Conservation (phyloP, 1,284 basidiomycete genomes). For the Apiotrichum brassicae region DNA sequence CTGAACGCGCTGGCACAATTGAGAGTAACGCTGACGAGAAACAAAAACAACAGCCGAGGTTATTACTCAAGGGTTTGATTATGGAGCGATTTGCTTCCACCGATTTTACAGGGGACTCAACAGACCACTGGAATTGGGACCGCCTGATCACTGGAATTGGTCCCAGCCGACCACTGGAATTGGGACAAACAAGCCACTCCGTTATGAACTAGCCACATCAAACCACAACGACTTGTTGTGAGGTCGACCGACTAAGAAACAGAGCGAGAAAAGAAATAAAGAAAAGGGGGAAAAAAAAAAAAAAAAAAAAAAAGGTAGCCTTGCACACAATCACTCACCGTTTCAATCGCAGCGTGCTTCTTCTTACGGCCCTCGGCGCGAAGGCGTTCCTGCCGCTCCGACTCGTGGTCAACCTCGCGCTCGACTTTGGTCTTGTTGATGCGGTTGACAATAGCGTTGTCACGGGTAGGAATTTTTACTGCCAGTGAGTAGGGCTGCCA, state of each 20-base stretch:
- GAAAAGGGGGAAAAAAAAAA: background rate
- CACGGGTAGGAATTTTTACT: constrained; percentile 73
- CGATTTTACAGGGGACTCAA: too few species aligned
- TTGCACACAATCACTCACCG: constrained; percentile 46
- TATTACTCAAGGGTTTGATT: background rate
- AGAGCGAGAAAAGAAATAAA: background rate
- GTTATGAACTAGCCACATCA: too few species aligned
- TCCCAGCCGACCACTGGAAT: too few species aligned
- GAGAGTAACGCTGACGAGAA: background rate
- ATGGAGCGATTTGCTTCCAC: too few species aligned
- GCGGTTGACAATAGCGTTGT: constrained; percentile 86
- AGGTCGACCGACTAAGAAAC: too few species aligned
- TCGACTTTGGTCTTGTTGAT: constrained; percentile 91
- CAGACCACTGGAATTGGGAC: too few species aligned
- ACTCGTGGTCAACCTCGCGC: constrained; percentile 80
- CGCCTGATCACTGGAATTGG: too few species aligned
- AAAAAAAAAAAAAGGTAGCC: constrained; percentile 1
- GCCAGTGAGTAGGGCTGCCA: background rate
- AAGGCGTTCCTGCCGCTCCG: constrained; percentile 73
- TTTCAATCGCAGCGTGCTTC: constrained; percentile 55
- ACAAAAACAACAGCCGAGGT: background rate
- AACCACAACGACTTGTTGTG: too few species aligned
- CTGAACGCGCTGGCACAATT: too few species aligned
- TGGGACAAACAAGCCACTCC: too few species aligned
- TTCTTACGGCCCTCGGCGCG: constrained; percentile 66